These are phyloP conservation scores for Wallacemonas sp. DNA, from an alignment of 208 protist species.

Conservation along the genomic window DNA sequence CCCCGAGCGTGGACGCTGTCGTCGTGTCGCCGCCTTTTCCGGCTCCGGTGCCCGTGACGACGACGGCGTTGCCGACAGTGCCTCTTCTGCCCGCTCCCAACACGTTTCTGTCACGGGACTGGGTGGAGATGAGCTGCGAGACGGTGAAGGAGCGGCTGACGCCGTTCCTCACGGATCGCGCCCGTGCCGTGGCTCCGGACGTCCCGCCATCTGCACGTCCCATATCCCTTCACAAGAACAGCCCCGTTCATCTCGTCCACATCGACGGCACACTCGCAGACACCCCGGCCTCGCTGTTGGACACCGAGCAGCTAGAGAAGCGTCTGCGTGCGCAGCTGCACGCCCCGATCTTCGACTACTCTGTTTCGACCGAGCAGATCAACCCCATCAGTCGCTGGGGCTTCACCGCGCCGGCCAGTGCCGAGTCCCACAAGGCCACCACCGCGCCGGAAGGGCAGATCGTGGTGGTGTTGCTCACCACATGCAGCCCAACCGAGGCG, in stretches of 20 bases:
- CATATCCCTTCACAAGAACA: neutral
- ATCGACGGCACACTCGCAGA: neutral
- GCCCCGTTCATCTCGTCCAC: neutral
- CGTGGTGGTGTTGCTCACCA: neutral
- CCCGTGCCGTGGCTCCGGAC: neutral
- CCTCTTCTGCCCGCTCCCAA: neutral
- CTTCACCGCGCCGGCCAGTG: neutral
- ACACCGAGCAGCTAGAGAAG: neutral
- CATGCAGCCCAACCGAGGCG: neutral
- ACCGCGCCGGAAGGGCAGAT: neutral
- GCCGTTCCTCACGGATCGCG: neutral
- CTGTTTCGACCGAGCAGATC: neutral
- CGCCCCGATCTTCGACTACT: slow-evolving; percentile 4
- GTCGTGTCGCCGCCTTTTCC: neutral
- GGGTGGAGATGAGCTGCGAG: neutral
- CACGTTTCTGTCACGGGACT: slow-evolving; percentile 4
- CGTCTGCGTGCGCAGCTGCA: slow-evolving; percentile 5
- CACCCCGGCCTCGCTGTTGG: slow-evolving; percentile 5
- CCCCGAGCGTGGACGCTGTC: neutral
- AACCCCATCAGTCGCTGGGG: neutral
- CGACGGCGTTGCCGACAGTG: neutral
- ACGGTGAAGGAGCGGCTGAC: neutral
- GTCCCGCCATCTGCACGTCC: neutral
- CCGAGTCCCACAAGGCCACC: neutral
- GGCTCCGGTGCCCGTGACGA: neutral